phyloP scores from a whole-genome alignment of 768 basidiomycete species.

The Trametes cubensis region DNA sequence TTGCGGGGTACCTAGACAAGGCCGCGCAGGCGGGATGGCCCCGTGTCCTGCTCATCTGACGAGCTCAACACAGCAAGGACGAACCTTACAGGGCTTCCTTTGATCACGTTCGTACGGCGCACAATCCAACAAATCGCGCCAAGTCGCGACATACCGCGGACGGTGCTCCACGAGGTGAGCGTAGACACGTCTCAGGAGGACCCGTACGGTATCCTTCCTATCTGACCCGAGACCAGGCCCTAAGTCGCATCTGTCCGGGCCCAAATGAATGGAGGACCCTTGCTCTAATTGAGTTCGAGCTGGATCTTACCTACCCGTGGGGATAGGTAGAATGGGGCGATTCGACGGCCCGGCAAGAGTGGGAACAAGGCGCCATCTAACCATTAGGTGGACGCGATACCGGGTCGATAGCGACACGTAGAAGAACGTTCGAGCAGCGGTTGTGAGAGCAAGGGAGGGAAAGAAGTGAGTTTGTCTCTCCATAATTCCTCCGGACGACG shows the following conservation, averaged over 20 bases:
- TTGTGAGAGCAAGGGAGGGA: constrained; percentile 11
- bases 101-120: constrained; percentile 19
- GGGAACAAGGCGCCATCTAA: constrained; percentile 12
- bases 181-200: constrained; percentile 1
- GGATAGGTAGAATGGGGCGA: constrained; percentile 1
- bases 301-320: constrained; percentile 8
- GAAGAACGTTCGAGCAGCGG: constrained; percentile 1
- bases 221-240: constrained; percentile 20
- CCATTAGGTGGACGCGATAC: background rate
- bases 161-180: background rate
- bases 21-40: constrained; percentile 5
- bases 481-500: constrained; percentile 1
- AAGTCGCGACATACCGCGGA: constrained; percentile 7
- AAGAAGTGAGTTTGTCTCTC: background rate
- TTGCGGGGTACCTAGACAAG: constrained; percentile 12
- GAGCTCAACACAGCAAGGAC: constrained; percentile 9
- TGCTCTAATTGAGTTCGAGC: constrained; percentile 11
- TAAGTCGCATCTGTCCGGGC: constrained; percentile 2
- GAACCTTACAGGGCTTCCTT: constrained; percentile 1
- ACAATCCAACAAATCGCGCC: constrained; percentile 9
- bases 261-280: constrained; percentile 3
- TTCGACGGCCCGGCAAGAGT: constrained; percentile 16
- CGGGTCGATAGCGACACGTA: constrained; percentile 6
- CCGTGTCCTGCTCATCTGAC: constrained; percentile 26
- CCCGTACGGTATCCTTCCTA: constrained; percentile 15